Evolutionary conservation across 2,329 filamentous ascomycete genomes (phyloP).

Genomic region (Ophiostoma triangulosporum): DNA sequence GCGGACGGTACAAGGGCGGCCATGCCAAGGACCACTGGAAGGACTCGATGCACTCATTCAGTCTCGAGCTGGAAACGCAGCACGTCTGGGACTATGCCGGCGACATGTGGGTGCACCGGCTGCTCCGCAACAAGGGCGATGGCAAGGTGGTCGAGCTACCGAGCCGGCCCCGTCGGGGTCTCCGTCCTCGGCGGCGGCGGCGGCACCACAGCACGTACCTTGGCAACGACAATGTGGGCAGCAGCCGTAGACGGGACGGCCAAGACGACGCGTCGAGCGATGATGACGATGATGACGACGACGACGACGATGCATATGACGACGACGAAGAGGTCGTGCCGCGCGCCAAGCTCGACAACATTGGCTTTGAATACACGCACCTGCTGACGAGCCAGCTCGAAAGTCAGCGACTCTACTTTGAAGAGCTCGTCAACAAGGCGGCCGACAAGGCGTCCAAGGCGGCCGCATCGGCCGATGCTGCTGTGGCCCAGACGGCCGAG

Average conservation of each 20-base stretch:
- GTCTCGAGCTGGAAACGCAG: conserved; percentile 84
- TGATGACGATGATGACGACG: conserved; percentile 9
- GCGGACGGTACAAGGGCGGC: conserved; percentile 84
- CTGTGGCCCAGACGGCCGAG: conserved; percentile 35
- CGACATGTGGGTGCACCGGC: conserved; percentile 88
- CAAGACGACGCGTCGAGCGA: not conserved
- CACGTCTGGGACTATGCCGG: conserved; percentile 97
- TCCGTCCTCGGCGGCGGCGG: not conserved
- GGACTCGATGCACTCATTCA: conserved; percentile 76
- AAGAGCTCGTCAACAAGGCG: conserved; percentile 78
- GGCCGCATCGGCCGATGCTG: conserved; percentile 49
- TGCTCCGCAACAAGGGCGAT: conserved; percentile 88
- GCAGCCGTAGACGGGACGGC: not conserved
- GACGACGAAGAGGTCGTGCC: conserved; percentile 49
- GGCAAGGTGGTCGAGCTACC: conserved; percentile 89
- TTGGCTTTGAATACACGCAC: conserved; percentile 89
- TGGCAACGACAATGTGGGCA: not conserved
- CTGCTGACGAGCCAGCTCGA: conserved; percentile 87
- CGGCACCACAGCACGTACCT: not conserved
- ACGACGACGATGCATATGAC: conserved; percentile 10
- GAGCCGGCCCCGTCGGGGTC: conserved; percentile 20
- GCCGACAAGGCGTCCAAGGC: conserved; percentile 79
- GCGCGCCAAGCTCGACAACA: conserved; percentile 55
- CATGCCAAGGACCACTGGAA: conserved; percentile 93
- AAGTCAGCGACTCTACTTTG: conserved; percentile 84